A percentile compares a stretch with the other conserved stretches of the same genome.
Conservation (phyloP, 495 filamentous ascomycete species). For the Lasiosphaeria ovina region DNA sequence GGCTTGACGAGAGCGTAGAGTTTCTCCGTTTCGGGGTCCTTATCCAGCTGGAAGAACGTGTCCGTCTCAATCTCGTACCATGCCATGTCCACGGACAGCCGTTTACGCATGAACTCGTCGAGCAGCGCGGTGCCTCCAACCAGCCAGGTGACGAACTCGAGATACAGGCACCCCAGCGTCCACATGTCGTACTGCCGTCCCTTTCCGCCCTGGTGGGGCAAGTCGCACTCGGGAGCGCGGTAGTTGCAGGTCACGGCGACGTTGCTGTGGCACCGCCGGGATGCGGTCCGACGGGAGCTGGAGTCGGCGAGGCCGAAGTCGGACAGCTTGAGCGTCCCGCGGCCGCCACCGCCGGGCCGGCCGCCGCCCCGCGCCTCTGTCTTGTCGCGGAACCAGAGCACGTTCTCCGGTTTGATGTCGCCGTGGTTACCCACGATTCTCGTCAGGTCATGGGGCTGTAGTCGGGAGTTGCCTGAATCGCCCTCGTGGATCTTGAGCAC, state of each 20-base stretch:
- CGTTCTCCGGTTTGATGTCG: constrained; percentile 29
- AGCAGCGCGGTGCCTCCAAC: constrained; percentile 9
- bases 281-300: neutral
- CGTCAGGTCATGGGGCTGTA: neutral
- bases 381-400: constrained; percentile 20
- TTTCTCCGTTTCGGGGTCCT: neutral
- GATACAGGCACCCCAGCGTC: constrained; percentile 32
- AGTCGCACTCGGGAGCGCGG: constrained; percentile 26
- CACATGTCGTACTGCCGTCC: constrained; percentile 30
- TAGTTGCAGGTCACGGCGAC: constrained; percentile 16
- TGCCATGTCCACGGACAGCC: neutral
- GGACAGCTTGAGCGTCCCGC: constrained; percentile 16
- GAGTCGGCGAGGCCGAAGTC: constrained; percentile 25
- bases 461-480: neutral
- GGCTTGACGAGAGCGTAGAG: neutral
- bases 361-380: no score
- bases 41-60: neutral
- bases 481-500: neutral
- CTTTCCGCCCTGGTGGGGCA: constrained; percentile 8
- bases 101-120: constrained; percentile 1
- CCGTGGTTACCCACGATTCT: constrained; percentile 25
- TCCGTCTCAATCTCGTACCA: neutral
- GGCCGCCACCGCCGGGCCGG: neutral
- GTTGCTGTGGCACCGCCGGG: neutral
- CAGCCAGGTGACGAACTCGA: constrained; percentile 32